Conservation (phyloP, 2,329 filamentous ascomycete species). For the Leptodontidium sp. region DNA sequence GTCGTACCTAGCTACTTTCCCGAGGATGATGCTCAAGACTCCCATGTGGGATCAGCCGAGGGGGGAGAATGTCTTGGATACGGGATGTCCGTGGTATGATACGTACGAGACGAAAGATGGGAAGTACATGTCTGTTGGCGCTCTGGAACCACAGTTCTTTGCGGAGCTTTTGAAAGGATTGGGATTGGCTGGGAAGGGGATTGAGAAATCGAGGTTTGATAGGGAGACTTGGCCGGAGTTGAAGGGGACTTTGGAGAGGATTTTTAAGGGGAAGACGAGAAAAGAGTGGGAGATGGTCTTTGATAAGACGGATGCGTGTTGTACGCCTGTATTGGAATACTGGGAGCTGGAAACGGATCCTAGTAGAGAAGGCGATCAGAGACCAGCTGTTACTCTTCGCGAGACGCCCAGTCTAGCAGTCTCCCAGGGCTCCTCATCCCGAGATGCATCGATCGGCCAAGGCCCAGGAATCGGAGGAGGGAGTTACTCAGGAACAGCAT, state of each 20-base stretch:
- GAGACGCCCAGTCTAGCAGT: slow-evolving; percentile 74
- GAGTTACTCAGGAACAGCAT: slow-evolving; percentile 68
- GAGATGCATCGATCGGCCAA: slow-evolving; percentile 57
- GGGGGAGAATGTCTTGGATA: slow-evolving; percentile 82
- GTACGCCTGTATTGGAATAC: slow-evolving; percentile 84
- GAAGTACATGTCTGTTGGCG: slow-evolving; percentile 85
- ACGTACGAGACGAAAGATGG: slow-evolving; percentile 86
- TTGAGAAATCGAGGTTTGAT: slow-evolving; percentile 65
- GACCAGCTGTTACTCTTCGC: slow-evolving; percentile 73
- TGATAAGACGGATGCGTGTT: slow-evolving; percentile 91
- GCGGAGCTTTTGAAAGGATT: slow-evolving; percentile 71
- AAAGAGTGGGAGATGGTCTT: slow-evolving; percentile 86
- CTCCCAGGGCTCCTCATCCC: slow-evolving; percentile 53
- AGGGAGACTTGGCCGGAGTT: slow-evolving; percentile 73
- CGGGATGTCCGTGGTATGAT: slow-evolving; percentile 87
- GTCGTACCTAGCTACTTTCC: slow-evolving; percentile 80
- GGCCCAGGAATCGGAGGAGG: slow-evolving; percentile 70
- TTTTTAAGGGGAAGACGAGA: slow-evolving; percentile 75
- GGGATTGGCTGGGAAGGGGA: slow-evolving; percentile 60
- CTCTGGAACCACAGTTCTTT: slow-evolving; percentile 90
- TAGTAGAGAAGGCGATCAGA: slow-evolving; percentile 70
- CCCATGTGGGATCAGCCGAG: slow-evolving; percentile 68
- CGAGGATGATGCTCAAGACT: slow-evolving; percentile 71
- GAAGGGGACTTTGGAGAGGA: slow-evolving; percentile 63
- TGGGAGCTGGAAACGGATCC: slow-evolving; percentile 67